A percentile compares a stretch with the other conserved stretches of the same genome.
Conservation (phyloP, 257 asterid species). For the Eustoma russellianum region DNA sequence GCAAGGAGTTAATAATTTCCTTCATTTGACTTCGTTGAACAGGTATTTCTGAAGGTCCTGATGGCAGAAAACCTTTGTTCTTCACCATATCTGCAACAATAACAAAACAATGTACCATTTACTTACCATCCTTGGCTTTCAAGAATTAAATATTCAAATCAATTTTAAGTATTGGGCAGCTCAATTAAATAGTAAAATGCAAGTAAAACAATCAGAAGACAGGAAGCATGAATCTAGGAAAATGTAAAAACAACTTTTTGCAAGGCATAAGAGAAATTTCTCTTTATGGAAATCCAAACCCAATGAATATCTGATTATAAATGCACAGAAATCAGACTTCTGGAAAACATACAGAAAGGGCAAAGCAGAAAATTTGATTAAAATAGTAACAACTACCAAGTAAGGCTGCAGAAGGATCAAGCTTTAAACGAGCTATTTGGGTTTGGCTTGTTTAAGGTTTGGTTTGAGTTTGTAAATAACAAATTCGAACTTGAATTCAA, state of each 20-base stretch:
- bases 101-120: conserved; percentile 5
- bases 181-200: not conserved
- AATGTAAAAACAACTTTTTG: not conserved
- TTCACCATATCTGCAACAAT: conserved; percentile 77
- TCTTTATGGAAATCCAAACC: not conserved
- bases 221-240: not conserved
- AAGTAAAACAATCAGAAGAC: not conserved
- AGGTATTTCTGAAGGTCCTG: conserved; percentile 96
- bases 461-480: too few relatives aligned
- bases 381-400: too few relatives aligned
- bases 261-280: not conserved
- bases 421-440: too few relatives aligned
- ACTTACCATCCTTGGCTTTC: not conserved
- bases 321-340: too few relatives aligned
- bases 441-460: too few relatives aligned
- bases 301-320: too few relatives aligned
- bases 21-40: conserved; percentile 74
- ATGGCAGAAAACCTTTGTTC: conserved; percentile 96
- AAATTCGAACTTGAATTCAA: too few relatives aligned
- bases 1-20: conserved; percentile 73
- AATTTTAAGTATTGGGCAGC: too few relatives aligned
- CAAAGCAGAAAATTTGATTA: too few relatives aligned
- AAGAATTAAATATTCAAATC: too few relatives aligned
- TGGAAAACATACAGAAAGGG: too few relatives aligned
- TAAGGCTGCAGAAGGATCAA: too few relatives aligned